Evolutionary conservation across 108 stramenopile species (phyloP).

Genomic region (Cyclotella choctawhatcheeana): DNA sequence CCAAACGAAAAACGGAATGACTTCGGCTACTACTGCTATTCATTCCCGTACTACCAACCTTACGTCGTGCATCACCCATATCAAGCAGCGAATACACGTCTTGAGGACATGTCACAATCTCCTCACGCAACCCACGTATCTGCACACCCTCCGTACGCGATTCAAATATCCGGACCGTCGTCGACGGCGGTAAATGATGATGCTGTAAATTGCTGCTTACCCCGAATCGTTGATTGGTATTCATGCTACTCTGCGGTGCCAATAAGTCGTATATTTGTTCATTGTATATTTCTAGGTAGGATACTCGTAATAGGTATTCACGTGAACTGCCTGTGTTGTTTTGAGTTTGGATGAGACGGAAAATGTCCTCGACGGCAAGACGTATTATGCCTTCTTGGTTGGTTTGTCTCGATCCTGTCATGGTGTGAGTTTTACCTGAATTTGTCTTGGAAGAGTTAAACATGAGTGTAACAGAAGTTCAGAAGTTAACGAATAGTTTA

Average conservation of each 20-base stretch:
- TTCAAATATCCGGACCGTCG: constrained; percentile 72
- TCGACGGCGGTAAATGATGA: constrained; percentile 36
- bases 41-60: constrained; percentile 92
- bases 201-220: constrained; percentile 25
- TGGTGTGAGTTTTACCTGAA: constrained; percentile 85
- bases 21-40: constrained; percentile 87
- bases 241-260: constrained; percentile 19
- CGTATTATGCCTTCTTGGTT: constrained; percentile 68
- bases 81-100: constrained; percentile 85
- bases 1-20: constrained; percentile 91
- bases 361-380: constrained; percentile 69
- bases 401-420: constrained; percentile 61
- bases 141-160: constrained; percentile 76
- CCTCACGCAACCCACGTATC: constrained; percentile 88
- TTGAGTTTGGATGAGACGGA: constrained; percentile 57
- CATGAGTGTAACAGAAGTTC: background rate
- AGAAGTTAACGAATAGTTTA: background rate
- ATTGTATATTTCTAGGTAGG: constrained; percentile 96
- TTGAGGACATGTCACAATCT: constrained; percentile 80
- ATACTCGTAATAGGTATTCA: constrained; percentile 83
- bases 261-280: constrained; percentile 94
- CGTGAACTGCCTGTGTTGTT: constrained; percentile 36
- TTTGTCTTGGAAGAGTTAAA: constrained; percentile 37
- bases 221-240: constrained; percentile 1
- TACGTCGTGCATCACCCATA: constrained; percentile 79